These are phyloP conservation scores for Hylodesmum podocarpum DNA, from an alignment of 306 rosid species.

Conservation along the genomic window DNA sequence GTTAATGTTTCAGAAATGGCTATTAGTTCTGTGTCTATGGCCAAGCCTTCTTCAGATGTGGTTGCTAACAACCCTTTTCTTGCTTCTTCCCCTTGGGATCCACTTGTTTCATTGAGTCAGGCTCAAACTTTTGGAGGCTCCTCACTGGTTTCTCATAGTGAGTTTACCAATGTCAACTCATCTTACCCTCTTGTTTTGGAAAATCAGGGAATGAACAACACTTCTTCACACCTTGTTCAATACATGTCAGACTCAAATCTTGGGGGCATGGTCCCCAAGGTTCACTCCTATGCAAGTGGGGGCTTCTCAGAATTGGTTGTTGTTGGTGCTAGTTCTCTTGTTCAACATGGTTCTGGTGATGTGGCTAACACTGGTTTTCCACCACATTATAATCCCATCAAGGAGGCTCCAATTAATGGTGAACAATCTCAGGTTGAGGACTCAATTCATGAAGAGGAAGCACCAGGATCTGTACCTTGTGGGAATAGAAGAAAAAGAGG, in stretches of 20 bases:
- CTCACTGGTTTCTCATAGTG: conserved; percentile 64
- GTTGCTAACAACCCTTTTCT: conserved; percentile 63
- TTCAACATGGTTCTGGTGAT: conserved; percentile 55
- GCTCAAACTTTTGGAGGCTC: conserved; percentile 75
- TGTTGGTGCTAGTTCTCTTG: conserved; percentile 43
- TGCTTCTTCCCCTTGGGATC: conserved; percentile 89
- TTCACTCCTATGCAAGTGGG: conserved; percentile 72
- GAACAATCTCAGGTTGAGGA: conserved; percentile 58
- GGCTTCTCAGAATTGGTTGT: conserved; percentile 68
- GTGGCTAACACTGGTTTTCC: conserved; percentile 50
- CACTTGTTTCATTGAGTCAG: conserved; percentile 72
- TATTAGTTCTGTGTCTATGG: conserved; percentile 57
- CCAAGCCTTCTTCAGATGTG: conserved; percentile 61
- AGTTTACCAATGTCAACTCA: conserved; percentile 50
- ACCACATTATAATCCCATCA: conserved; percentile 49
- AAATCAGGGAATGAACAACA: conserved; percentile 64
- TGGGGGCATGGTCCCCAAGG: conserved; percentile 62
- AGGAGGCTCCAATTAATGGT: conserved; percentile 47
- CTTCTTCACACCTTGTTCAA: conserved; percentile 65
- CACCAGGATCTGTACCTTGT: conserved; percentile 55
- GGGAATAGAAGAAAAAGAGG: conserved; percentile 73
- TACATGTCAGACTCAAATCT: conserved; percentile 73
- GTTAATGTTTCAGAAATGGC: conserved; percentile 59
- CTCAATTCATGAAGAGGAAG: conserved; percentile 55
- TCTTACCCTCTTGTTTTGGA: conserved; percentile 54